phyloP scores from a whole-genome alignment of 495 filamentous ascomycete species.

The Penicillium parvum region DNA sequence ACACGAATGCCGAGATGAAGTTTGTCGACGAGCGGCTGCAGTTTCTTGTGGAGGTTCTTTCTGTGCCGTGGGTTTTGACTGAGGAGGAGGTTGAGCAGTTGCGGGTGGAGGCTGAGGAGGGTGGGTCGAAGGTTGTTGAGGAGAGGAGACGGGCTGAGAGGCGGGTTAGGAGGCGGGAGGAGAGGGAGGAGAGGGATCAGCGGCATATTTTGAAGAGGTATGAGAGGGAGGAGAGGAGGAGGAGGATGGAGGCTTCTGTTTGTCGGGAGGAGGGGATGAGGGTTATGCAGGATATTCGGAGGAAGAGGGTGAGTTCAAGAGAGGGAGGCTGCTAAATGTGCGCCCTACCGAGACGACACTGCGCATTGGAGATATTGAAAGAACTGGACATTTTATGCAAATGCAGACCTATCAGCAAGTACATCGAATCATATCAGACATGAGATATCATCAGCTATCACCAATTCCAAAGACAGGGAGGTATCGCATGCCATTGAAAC shows the following conservation, averaged over 20 bases:
- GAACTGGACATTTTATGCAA: not conserved
- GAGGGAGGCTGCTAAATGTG: not conserved
- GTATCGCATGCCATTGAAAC: conserved; percentile 24
- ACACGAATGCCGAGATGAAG: conserved; percentile 70
- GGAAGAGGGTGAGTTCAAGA: conserved; percentile 4
- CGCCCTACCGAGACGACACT: not conserved
- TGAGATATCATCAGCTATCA: conserved; percentile 19
- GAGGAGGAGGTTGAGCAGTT: conserved; percentile 51
- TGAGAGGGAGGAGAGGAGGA: conserved; percentile 37
- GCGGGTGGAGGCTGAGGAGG: conserved; percentile 44
- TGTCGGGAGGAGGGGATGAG: conserved; percentile 32
- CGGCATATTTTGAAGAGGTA: conserved; percentile 32
- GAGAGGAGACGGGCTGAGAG: conserved; percentile 36
- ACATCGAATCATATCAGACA: too few relatives aligned
- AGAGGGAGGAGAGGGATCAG: conserved; percentile 35
- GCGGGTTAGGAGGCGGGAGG: conserved; percentile 31
- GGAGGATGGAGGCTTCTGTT: conserved; percentile 32
- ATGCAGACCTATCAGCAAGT: too few relatives aligned
- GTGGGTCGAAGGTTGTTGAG: conserved; percentile 36
- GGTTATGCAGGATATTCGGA: conserved; percentile 29
- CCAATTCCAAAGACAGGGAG: conserved; percentile 14
- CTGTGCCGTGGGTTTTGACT: conserved; percentile 62
- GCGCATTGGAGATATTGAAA: not conserved
- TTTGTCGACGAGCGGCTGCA: conserved; percentile 66
- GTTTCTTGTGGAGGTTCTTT: conserved; percentile 62